These are phyloP conservation scores for Thelonectria blattea DNA, from an alignment of 2,329 filamentous ascomycete genomes.

Conservation along the genomic window DNA sequence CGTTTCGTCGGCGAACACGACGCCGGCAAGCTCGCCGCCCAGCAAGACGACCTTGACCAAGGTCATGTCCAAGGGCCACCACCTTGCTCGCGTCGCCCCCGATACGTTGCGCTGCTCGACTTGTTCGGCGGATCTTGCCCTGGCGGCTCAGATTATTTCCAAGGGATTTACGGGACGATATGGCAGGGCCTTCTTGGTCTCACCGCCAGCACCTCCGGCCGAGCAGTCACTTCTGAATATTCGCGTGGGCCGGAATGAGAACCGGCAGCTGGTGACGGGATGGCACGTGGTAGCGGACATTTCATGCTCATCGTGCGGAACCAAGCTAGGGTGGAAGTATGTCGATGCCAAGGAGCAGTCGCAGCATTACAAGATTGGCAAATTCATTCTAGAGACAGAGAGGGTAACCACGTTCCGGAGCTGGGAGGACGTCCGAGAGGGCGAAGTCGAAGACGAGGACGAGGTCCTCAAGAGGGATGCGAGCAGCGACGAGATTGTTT, in stretches of 20 bases:
- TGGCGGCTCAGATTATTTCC: constrained; percentile 65
- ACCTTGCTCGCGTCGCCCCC: constrained; percentile 53
- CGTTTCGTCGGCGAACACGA: constrained; percentile 37
- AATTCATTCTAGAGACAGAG: constrained; percentile 70
- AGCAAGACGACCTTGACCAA: constrained; percentile 26
- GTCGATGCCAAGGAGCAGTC: constrained; percentile 64
- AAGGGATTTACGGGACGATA: constrained; percentile 72
- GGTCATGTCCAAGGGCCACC: constrained; percentile 17
- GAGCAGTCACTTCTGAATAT: constrained; percentile 58
- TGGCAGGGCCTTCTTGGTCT: constrained; percentile 67
- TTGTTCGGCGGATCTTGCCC: constrained; percentile 67
- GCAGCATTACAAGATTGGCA: constrained; percentile 72
- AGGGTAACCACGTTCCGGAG: constrained; percentile 57
- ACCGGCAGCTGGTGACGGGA: constrained; percentile 65
- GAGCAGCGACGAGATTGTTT: constrained; percentile 49
- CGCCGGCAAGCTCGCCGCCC: constrained; percentile 38
- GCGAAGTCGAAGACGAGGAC: constrained; percentile 12
- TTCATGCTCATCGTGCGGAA: constrained; percentile 60
- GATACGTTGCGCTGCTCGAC: constrained; percentile 64
- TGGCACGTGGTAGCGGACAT: constrained; percentile 70
- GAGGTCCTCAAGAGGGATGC: constrained; percentile 13
- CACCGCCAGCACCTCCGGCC: constrained; percentile 42
- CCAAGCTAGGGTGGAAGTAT: constrained; percentile 72
- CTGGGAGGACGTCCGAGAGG: constrained; percentile 53
- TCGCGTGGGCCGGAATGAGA: constrained; percentile 59